Conservation (phyloP, 2,329 filamentous ascomycete species). For the Karstenula rhodostoma region DNA sequence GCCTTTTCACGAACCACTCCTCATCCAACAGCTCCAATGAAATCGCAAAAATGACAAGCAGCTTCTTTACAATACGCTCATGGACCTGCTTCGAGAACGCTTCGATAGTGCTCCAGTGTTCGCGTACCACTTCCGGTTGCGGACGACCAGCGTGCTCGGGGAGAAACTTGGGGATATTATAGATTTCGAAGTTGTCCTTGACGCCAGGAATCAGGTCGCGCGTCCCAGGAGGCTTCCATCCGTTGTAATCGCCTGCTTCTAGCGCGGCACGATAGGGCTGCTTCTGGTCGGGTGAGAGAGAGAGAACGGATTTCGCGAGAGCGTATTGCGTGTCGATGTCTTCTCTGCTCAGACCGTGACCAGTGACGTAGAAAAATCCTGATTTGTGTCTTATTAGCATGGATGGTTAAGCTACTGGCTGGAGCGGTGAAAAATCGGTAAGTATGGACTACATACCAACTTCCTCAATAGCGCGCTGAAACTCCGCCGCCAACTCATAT, state of each 20-base stretch:
- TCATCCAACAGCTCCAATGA: neutral
- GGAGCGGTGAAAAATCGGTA: too few species aligned
- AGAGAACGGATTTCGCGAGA: neutral
- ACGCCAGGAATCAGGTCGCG: conserved; percentile 2
- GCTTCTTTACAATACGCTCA: conserved; percentile 1
- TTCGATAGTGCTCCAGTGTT: neutral
- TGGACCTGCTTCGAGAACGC: neutral
- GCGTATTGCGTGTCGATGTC: conserved; percentile 1
- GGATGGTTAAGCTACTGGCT: too few species aligned
- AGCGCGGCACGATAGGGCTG: neutral
- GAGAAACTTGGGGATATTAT: neutral
- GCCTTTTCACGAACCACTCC: neutral
- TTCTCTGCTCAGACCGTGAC: neutral
- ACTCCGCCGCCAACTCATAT: neutral
- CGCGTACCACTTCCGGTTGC: neutral
- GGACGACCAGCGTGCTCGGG: neutral
- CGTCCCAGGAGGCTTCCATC: neutral
- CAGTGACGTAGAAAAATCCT: neutral
- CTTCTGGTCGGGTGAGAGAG: neutral
- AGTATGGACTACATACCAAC: neutral
- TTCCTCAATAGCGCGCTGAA: neutral
- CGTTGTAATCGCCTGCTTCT: conserved; percentile 2
- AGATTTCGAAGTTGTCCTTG: neutral
- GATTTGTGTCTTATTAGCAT: neutral
- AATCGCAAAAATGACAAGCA: neutral